Conservation (phyloP, 495 filamentous ascomycete species). For the Penicillium daleae region DNA sequence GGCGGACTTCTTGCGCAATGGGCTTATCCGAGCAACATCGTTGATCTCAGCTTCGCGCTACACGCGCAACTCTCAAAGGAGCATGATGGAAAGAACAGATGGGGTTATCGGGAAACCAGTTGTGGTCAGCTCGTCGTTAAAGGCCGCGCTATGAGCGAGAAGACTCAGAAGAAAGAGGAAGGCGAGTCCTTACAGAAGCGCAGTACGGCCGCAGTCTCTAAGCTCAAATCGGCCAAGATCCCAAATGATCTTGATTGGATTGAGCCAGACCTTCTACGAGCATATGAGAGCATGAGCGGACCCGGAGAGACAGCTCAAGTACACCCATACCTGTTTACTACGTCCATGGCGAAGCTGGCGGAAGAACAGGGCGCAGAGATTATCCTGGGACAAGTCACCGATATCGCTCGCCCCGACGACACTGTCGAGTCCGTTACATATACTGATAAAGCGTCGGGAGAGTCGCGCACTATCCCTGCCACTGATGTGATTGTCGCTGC, state of each 20-base stretch:
- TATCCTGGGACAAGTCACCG: slow-evolving; percentile 64
- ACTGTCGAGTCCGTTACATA: slow-evolving; percentile 75
- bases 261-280: slow-evolving; percentile 61
- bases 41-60: slow-evolving; percentile 82
- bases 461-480: slow-evolving; percentile 64
- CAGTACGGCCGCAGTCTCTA: slow-evolving; percentile 59
- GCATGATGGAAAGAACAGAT: slow-evolving; percentile 77
- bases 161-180: slow-evolving; percentile 34
- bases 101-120: slow-evolving; percentile 84
- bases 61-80: slow-evolving; percentile 85
- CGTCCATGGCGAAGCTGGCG: slow-evolving; percentile 79
- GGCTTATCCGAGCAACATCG: slow-evolving; percentile 87
- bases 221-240: slow-evolving; percentile 63
- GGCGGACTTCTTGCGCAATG: slow-evolving; percentile 89
- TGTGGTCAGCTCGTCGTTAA: slow-evolving; percentile 73
- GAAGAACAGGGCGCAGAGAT: slow-evolving; percentile 74
- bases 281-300: slow-evolving; percentile 83
- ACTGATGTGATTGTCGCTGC: slow-evolving; percentile 84
- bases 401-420: slow-evolving; percentile 59
- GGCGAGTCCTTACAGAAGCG: slow-evolving; percentile 74
- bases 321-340: slow-evolving; percentile 92
- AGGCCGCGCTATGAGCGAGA: slow-evolving; percentile 49
- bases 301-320: slow-evolving; percentile 87
- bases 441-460: slow-evolving; percentile 62
- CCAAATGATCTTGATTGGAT: slow-evolving; percentile 91